These are phyloP conservation scores for Blastosporella zonata DNA, from an alignment of 1,284 basidiomycete species.

Conservation along the genomic window DNA sequence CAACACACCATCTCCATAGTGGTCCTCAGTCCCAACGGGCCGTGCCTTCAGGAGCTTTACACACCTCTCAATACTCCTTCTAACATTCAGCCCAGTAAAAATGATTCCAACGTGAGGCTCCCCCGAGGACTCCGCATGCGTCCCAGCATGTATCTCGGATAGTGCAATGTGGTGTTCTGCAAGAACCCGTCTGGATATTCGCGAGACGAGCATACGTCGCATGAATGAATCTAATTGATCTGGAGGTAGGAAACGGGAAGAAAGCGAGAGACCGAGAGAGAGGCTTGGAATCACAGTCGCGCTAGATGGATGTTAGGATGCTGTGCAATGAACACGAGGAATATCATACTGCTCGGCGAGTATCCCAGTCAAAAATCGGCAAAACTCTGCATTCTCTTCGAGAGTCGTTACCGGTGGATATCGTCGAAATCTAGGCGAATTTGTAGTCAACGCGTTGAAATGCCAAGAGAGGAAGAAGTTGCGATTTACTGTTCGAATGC, in stretches of 20 bases:
- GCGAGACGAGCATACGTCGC: conserved; percentile 86
- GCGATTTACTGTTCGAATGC: conserved; percentile 73
- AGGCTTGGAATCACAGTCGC: conserved; percentile 75
- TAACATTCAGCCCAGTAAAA: conserved; percentile 71
- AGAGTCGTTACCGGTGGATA: conserved; percentile 75
- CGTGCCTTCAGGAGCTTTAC: conserved; percentile 54
- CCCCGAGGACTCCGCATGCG: conserved; percentile 30
- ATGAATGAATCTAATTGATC: conserved; percentile 86
- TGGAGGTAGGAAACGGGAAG: conserved; percentile 74
- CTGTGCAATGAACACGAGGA: conserved; percentile 7
- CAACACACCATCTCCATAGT: conserved; percentile 28
- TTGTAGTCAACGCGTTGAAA: conserved; percentile 12
- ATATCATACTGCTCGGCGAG: conserved; percentile 72
- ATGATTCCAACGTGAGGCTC: conserved; percentile 85
- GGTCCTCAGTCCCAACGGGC: conserved; percentile 43
- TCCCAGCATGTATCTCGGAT: conserved; percentile 52
- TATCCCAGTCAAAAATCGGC: conserved; percentile 62
- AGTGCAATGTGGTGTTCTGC: conserved; percentile 89
- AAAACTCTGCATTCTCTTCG: conserved; percentile 79
- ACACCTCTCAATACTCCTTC: conserved; percentile 70
- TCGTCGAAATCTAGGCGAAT: conserved; percentile 58
- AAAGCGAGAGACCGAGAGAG: conserved; percentile 72
- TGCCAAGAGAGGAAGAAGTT: not conserved
- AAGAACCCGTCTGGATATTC: conserved; percentile 86
- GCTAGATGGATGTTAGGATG: conserved; percentile 34